Evolutionary conservation across 306 rosid species (phyloP).

Genomic region (Cotoneaster glaucophyllus): DNA sequence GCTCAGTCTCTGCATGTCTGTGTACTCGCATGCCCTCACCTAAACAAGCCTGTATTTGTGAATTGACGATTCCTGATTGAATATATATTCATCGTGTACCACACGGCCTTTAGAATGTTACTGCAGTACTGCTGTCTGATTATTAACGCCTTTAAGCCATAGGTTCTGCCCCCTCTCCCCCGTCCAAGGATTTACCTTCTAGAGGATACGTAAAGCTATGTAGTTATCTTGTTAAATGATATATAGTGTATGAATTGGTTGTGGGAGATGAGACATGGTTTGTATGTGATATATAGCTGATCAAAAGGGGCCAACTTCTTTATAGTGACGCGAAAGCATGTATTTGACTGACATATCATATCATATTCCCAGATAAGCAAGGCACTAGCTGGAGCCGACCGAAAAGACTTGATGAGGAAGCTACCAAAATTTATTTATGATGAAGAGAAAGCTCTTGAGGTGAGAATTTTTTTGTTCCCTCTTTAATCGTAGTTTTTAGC

Average conservation of each 20-base stretch:
- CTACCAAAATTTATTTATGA: constrained; percentile 64
- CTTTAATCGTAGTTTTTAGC: neutral
- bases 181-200: neutral
- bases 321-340: neutral
- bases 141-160: neutral
- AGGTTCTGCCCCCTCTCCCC: neutral
- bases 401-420: constrained; percentile 55
- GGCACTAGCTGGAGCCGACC: constrained; percentile 49
- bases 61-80: neutral
- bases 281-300: neutral
- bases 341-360: neutral
- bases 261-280: neutral
- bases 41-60: neutral
- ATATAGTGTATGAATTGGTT: neutral
- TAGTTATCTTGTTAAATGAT: neutral
- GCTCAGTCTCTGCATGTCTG: neutral
- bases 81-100: neutral
- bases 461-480: constrained; percentile 23
- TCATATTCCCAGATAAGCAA: constrained; percentile 35
- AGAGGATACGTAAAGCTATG: too few relatives aligned
- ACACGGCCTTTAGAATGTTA: neutral
- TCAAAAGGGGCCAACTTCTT: neutral
- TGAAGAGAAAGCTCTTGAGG: constrained; percentile 63
- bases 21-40: neutral
- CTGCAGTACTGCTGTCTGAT: neutral